phyloP scores from a whole-genome alignment of 1,284 basidiomycete genomes.

The Lignosus rhinocerotis region DNA sequence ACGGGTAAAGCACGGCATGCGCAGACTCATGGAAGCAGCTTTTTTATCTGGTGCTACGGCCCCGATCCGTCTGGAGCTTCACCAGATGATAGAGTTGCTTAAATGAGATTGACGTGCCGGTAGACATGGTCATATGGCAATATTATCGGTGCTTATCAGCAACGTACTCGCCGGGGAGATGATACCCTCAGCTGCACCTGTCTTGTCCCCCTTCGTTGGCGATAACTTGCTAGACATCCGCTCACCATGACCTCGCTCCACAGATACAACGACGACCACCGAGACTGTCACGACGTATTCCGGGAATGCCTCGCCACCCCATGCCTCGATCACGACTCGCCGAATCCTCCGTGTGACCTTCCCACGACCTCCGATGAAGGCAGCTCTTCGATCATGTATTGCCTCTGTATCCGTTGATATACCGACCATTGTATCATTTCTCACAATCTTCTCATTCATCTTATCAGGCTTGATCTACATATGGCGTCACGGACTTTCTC shows the following conservation, averaged over 20 bases:
- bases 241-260: too few relatives aligned
- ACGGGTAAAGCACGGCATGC: slow-evolving; percentile 15
- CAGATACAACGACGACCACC: slow-evolving; percentile 1
- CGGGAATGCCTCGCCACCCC: slow-evolving; percentile 26
- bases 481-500: neutral
- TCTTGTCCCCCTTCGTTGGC: neutral
- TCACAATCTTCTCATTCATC: neutral
- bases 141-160: neutral
- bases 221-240: too few relatives aligned
- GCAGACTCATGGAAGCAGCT: slow-evolving; percentile 13
- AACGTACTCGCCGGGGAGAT: neutral
- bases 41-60: neutral
- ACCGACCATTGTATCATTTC: slow-evolving; percentile 18
- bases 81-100: neutral
- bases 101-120: slow-evolving; percentile 2
- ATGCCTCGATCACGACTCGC: slow-evolving; percentile 31
- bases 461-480: neutral
- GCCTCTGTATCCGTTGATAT: slow-evolving; percentile 19
- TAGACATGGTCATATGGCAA: neutral
- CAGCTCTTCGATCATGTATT: slow-evolving; percentile 9
- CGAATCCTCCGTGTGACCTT: slow-evolving; percentile 22
- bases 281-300: slow-evolving; percentile 12
- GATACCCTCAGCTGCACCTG: neutral
- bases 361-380: neutral
- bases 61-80: neutral